phyloP scores from a whole-genome alignment of 768 basidiomycete genomes.

The Clavaria fumosa region DNA sequence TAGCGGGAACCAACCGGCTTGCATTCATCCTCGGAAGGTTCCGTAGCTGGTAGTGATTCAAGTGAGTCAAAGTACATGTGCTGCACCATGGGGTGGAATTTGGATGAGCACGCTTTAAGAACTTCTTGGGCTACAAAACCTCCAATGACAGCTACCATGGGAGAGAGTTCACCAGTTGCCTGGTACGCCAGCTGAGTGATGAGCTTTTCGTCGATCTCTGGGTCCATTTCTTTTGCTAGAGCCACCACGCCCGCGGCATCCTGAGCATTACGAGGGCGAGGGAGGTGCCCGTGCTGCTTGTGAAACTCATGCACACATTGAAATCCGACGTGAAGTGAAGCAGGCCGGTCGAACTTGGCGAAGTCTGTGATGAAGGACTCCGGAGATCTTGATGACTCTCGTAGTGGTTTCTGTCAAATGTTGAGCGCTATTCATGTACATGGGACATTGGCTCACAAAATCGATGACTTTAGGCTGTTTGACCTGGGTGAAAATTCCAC shows the following conservation, averaged over 20 bases:
- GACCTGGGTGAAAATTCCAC: conserved; percentile 94
- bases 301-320: conserved; percentile 79
- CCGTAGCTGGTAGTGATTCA: conserved; percentile 68
- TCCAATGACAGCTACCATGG: conserved; percentile 85
- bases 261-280: conserved; percentile 65
- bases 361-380: conserved; percentile 94
- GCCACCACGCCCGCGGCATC: conserved; percentile 64
- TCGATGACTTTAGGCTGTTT: conserved; percentile 96
- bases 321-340: conserved; percentile 85
- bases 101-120: conserved; percentile 91
- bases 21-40: conserved; percentile 73
- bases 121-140: conserved; percentile 98
- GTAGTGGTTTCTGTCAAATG: conserved; percentile 87
- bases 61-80: conserved; percentile 95
- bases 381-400: conserved; percentile 66
- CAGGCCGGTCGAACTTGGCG: conserved; percentile 88
- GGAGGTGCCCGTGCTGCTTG: conserved; percentile 48
- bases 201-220: conserved; percentile 67
- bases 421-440: conserved; percentile 21
- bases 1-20: conserved; percentile 74
- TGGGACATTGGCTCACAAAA: conserved; percentile 47
- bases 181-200: conserved; percentile 81
- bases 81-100: conserved; percentile 95
- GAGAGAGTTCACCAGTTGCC: conserved; percentile 79
- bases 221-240: conserved; percentile 64